Conservation (phyloP, 208 protist genomes). For the Crithidia brevicula region DNA sequence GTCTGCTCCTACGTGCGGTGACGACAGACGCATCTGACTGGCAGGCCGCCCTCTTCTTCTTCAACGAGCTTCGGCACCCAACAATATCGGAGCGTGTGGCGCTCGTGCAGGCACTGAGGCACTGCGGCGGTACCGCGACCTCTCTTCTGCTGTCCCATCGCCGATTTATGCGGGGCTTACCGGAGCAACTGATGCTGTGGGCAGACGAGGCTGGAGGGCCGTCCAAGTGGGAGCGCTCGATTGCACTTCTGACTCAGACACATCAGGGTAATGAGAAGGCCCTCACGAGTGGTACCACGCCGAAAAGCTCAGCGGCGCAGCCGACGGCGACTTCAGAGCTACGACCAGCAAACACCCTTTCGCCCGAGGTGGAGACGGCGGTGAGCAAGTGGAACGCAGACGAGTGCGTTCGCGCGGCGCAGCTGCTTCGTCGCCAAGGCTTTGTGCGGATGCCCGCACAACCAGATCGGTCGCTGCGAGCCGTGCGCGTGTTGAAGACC, state of each 20-base stretch:
- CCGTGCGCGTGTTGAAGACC: not conserved
- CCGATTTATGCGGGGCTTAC: conserved; percentile 45
- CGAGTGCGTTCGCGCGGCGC: conserved; percentile 23
- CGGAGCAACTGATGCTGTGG: conserved; percentile 76
- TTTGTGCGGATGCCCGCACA: conserved; percentile 4
- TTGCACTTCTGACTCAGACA: conserved; percentile 15
- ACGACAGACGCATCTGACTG: conserved; percentile 34
- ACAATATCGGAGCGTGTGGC: conserved; percentile 47
- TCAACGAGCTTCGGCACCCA: conserved; percentile 51
- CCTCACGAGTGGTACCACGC: no score
- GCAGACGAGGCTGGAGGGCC: conserved; percentile 33
- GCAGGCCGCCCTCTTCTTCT: conserved; percentile 57
- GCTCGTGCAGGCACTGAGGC: conserved; percentile 50
- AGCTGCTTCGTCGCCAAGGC: conserved; percentile 28
- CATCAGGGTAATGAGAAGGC: no score
- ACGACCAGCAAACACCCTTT: not conserved
- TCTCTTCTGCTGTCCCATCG: conserved; percentile 34
- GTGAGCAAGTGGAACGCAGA: conserved; percentile 24
- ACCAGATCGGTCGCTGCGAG: not conserved
- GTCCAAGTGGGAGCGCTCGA: conserved; percentile 24
- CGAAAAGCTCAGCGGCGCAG: not conserved
- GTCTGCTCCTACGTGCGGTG: conserved; percentile 35
- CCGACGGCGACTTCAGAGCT: not conserved
- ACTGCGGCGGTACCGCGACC: conserved; percentile 30
- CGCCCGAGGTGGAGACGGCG: conserved; percentile 9